These are phyloP conservation scores for Massariosphaeria phaeospora DNA, from an alignment of 495 filamentous ascomycete genomes.

Conservation along the genomic window DNA sequence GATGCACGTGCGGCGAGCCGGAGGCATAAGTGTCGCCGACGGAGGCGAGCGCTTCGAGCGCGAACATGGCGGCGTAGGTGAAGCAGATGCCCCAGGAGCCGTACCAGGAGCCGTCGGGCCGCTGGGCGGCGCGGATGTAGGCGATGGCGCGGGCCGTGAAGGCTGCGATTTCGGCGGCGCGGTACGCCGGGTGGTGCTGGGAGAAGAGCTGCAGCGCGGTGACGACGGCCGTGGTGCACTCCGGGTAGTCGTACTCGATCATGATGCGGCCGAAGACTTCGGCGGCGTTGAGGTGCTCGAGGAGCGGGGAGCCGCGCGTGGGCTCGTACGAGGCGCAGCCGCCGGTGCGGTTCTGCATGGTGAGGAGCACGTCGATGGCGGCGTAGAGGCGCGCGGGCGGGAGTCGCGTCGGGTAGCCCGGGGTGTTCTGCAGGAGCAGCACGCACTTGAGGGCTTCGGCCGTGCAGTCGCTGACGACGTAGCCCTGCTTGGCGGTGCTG, in stretches of 20 bases:
- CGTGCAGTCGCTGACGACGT: conserved; percentile 91
- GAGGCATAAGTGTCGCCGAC: conserved; percentile 74
- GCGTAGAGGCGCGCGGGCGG: conserved; percentile 72
- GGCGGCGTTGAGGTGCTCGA: conserved; percentile 88
- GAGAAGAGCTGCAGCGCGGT: conserved; percentile 79
- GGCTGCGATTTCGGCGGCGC: conserved; percentile 64
- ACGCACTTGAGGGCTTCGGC: conserved; percentile 85
- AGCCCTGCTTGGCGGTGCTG: conserved; percentile 85
- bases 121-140: conserved; percentile 77
- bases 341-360: conserved; percentile 85
- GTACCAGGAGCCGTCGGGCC: conserved; percentile 87
- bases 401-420: conserved; percentile 69
- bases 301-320: conserved; percentile 64
- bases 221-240: conserved; percentile 95
- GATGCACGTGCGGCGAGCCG: conserved; percentile 64
- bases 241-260: conserved; percentile 96
- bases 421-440: conserved; percentile 72
- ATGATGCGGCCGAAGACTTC: conserved; percentile 97
- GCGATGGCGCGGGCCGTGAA: conserved; percentile 66
- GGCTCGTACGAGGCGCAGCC: conserved; percentile 90
- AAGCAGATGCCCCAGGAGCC: conserved; percentile 97
- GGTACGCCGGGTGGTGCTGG: conserved; percentile 74
- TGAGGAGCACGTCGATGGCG: conserved; percentile 82
- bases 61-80: conserved; percentile 95
- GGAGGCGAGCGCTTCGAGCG: conserved; percentile 75